A percentile compares a stretch with the other conserved stretches of the same genome.
Conservation (phyloP, 768 basidiomycete genomes). For the Sporobolomyces phaffii region DNA sequence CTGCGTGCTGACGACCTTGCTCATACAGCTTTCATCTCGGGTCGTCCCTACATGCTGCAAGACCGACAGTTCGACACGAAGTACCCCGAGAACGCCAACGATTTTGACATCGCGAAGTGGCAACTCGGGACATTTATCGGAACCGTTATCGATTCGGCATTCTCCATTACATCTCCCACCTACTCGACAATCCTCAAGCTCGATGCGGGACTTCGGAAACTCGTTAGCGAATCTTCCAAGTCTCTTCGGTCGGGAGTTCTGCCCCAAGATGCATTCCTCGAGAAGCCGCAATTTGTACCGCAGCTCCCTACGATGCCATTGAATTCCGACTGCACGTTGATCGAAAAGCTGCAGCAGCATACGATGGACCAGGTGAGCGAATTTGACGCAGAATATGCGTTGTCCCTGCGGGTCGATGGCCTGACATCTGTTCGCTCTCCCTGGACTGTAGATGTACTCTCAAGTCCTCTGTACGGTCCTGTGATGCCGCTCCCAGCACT, state of each 20-base stretch:
- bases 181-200: slow-evolving; percentile 29
- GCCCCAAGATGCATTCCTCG: slow-evolving; percentile 6
- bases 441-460: slow-evolving; percentile 24
- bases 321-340: background rate
- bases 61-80: slow-evolving; percentile 23
- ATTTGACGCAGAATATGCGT: background rate
- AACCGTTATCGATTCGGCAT: slow-evolving; percentile 26
- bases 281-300: slow-evolving; percentile 11
- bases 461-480: slow-evolving; percentile 12
- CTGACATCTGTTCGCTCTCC: too few species aligned
- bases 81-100: slow-evolving; percentile 6
- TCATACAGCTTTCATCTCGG: slow-evolving; percentile 15
- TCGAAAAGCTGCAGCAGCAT: background rate
- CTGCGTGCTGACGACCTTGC: background rate
- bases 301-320: background rate
- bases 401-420: too few species aligned
- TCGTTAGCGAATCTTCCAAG: slow-evolving; percentile 16
- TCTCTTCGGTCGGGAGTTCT: slow-evolving; percentile 12
- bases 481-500: background rate
- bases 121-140: slow-evolving; percentile 23
- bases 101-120: slow-evolving; percentile 26
- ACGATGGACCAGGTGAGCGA: slow-evolving; percentile 15
- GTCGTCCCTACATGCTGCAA: slow-evolving; percentile 16
- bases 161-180: slow-evolving; percentile 22
- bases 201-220: slow-evolving; percentile 27